Conservation (phyloP, 2,329 filamentous ascomycete genomes). For the Elsinoe ampelina region DNA sequence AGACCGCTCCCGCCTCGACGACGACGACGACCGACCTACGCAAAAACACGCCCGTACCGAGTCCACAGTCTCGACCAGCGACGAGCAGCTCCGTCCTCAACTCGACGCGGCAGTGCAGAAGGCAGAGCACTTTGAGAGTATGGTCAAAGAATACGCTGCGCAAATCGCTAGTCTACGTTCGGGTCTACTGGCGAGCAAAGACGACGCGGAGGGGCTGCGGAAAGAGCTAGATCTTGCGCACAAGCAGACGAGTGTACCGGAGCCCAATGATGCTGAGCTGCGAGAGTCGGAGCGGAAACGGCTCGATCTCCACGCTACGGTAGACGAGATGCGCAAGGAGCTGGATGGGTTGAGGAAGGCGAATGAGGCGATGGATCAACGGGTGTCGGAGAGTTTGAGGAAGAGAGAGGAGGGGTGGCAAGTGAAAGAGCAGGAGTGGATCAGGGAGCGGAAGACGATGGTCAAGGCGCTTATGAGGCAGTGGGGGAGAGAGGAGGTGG, state of each 20-base stretch:
- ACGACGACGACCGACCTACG: constrained; percentile 1
- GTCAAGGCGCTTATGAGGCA: constrained; percentile 58
- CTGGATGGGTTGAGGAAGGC: constrained; percentile 19
- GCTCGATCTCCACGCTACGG: neutral
- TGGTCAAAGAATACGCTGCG: constrained; percentile 13
- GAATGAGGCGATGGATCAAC: constrained; percentile 19
- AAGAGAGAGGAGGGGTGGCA: constrained; percentile 8
- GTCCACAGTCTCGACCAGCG: neutral
- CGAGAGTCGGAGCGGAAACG: constrained; percentile 8
- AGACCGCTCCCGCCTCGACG: constrained; percentile 10
- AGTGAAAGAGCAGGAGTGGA: constrained; percentile 16
- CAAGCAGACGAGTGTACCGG: constrained; percentile 16
- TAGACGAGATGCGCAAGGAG: constrained; percentile 11
- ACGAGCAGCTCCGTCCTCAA: neutral
- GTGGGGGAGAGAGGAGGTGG: constrained; percentile 58
- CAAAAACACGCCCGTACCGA: neutral
- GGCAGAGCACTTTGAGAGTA: neutral
- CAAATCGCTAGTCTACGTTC: constrained; percentile 18
- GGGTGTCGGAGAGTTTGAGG: neutral
- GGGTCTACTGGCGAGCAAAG: constrained; percentile 18
- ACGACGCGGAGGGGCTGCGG: constrained; percentile 21
- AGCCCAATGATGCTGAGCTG: constrained; percentile 14
- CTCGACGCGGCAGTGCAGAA: constrained; percentile 3
- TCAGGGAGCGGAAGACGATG: constrained; percentile 26
- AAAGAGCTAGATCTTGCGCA: constrained; percentile 17